Percentiles rank a stretch among this genome's conserved stretches.
phyloP scores from a whole-genome alignment of 441 rosid genomes.

The Viola pubescens region DNA sequence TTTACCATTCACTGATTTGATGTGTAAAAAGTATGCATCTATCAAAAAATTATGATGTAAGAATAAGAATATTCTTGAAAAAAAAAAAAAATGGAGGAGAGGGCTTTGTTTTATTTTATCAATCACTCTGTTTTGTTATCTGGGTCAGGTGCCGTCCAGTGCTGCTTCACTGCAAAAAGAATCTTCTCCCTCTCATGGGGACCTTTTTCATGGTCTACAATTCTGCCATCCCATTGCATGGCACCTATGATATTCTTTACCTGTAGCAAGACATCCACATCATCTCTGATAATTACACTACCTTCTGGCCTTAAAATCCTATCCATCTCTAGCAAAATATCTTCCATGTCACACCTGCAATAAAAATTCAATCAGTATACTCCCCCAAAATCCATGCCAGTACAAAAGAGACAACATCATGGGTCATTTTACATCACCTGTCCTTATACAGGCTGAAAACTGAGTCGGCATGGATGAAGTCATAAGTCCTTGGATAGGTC shows the following conservation, averaged over 20 bases:
- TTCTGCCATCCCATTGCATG: slow-evolving; percentile 45
- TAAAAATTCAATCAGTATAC: not conserved
- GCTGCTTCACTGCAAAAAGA: slow-evolving; percentile 43
- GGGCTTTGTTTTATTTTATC: slow-evolving; percentile 3
- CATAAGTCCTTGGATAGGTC: slow-evolving; percentile 85
- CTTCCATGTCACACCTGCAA: slow-evolving; percentile 47
- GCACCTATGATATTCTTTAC: slow-evolving; percentile 35
- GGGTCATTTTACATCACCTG: slow-evolving; percentile 21
- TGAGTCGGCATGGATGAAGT: slow-evolving; percentile 62
- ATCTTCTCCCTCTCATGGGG: slow-evolving; percentile 52
- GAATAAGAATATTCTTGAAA: not conserved
- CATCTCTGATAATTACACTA: slow-evolving; percentile 47
- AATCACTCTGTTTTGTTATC: slow-evolving; percentile 5
- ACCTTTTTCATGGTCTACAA: slow-evolving; percentile 53
- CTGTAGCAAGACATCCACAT: slow-evolving; percentile 41
- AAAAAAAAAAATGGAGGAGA: slow-evolving; percentile 5
- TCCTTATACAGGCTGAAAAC: slow-evolving; percentile 46
- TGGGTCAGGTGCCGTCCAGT: slow-evolving; percentile 43
- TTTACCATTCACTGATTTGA: no score
- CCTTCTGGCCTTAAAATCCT: slow-evolving; percentile 68
- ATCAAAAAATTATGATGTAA: no score
- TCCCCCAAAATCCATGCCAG: not conserved
- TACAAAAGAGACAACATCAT: not conserved
- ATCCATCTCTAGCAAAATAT: slow-evolving; percentile 58
- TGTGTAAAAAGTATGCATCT: no score